A percentile compares a stretch with the other conserved stretches of the same genome.
Evolutionary conservation across 1,284 basidiomycete genomes (phyloP).

Genomic region (Sporisorium iseilematis-ciliati): DNA sequence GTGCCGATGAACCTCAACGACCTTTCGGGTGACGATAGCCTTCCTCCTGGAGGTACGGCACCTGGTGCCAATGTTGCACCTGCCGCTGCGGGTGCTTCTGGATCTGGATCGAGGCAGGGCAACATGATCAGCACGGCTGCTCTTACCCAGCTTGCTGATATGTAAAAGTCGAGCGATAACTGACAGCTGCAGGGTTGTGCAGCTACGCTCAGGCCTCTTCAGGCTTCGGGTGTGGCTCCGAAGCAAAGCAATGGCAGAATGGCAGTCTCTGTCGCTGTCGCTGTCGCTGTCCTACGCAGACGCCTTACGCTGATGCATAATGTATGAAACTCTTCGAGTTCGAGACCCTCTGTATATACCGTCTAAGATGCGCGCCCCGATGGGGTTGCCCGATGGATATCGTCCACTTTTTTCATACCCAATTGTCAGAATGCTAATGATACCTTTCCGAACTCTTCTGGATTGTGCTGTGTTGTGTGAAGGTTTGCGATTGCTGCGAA

Average conservation of each 20-base stretch:
- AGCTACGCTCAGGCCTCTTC: not conserved
- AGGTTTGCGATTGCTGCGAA: no score
- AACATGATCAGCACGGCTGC: slow-evolving; percentile 42
- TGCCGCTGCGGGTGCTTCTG: slow-evolving; percentile 5
- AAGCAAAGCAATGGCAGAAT: not conserved
- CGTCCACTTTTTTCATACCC: slow-evolving; percentile 1
- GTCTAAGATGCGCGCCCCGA: not conserved
- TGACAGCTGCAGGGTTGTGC: not conserved
- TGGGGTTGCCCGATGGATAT: not conserved
- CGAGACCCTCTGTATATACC: slow-evolving; percentile 1
- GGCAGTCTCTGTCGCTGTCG: not conserved
- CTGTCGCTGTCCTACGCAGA: not conserved
- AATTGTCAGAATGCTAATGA: not conserved
- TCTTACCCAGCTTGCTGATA: slow-evolving; percentile 36
- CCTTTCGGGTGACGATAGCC: slow-evolving; percentile 18
- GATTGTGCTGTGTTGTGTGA: no score
- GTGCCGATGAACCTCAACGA: slow-evolving; percentile 79
- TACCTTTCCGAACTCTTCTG: not conserved
- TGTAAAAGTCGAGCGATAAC: slow-evolving; percentile 18
- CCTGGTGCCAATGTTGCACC: slow-evolving; percentile 13
- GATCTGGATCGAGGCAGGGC: slow-evolving; percentile 6
- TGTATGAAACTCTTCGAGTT: not conserved
- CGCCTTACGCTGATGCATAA: not conserved
- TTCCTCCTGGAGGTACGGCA: slow-evolving; percentile 23
- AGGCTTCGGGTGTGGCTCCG: not conserved